Conservation (phyloP, 2,329 filamentous ascomycete genomes). For the Aspergillus aculeatus region DNA sequence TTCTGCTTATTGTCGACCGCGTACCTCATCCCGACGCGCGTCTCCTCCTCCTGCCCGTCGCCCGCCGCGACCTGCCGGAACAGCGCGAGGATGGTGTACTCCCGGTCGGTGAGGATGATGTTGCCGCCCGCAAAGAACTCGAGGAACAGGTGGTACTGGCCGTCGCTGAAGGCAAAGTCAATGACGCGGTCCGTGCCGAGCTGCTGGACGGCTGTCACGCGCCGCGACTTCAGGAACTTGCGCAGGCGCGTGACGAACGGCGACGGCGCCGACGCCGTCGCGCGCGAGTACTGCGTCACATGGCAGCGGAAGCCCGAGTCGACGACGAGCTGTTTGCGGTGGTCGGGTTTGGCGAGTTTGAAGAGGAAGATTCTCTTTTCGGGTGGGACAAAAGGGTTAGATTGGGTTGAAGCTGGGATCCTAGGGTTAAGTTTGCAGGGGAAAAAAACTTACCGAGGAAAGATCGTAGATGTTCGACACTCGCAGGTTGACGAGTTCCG, state of each 20-base stretch:
- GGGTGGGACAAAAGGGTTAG: slow-evolving; percentile 11
- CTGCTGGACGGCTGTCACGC: slow-evolving; percentile 77
- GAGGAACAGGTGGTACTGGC: slow-evolving; percentile 79
- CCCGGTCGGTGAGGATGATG: slow-evolving; percentile 83
- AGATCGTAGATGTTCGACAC: slow-evolving; percentile 95
- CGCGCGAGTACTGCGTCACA: slow-evolving; percentile 83
- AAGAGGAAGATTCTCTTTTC: slow-evolving; percentile 85
- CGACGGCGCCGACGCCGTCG: slow-evolving; percentile 80
- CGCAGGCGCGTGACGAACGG: slow-evolving; percentile 80
- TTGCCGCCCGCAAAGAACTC: slow-evolving; percentile 98
- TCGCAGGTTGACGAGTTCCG: slow-evolving; percentile 71
- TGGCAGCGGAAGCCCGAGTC: slow-evolving; percentile 97
- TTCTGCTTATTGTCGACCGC: slow-evolving; percentile 81
- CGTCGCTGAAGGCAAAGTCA: slow-evolving; percentile 89
- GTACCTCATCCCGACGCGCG: slow-evolving; percentile 75
- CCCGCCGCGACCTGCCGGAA: slow-evolving; percentile 77
- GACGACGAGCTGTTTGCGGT: slow-evolving; percentile 84
- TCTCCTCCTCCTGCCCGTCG: slow-evolving; percentile 78
- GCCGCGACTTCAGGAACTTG: slow-evolving; percentile 82
- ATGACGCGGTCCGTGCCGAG: slow-evolving; percentile 92
- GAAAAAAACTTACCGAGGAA: slow-evolving; percentile 59
- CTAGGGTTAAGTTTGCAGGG: neutral
- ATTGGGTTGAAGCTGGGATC: neutral
- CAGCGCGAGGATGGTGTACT: slow-evolving; percentile 77
- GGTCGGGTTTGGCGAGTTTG: slow-evolving; percentile 88